Conservation (phyloP, 2,329 filamentous ascomycete species). For the Pseudomassariella vexata region DNA sequence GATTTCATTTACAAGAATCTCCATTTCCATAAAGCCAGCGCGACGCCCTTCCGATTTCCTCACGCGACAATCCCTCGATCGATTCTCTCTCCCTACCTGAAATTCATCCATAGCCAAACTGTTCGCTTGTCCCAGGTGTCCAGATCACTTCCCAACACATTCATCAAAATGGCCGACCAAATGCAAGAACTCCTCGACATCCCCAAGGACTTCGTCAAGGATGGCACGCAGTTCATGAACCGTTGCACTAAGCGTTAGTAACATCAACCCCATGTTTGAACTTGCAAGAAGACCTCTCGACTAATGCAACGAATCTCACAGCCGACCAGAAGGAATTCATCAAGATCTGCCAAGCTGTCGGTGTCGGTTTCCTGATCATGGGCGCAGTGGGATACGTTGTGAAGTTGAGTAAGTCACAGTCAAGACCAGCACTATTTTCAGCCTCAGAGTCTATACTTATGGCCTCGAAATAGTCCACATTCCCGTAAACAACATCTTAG, state of each 20-base stretch:
- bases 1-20: neutral
- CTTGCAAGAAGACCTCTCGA: neutral
- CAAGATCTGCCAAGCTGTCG: constrained; percentile 53
- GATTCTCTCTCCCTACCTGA: too few relatives aligned
- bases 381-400: constrained; percentile 65
- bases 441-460: constrained; percentile 5
- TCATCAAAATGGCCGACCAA: constrained; percentile 8
- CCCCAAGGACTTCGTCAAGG: constrained; percentile 59
- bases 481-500: constrained; percentile 64
- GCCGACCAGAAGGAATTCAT: constrained; percentile 49
- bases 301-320: constrained; percentile 15
- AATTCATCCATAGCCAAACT: too few relatives aligned
- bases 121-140: too few relatives aligned
- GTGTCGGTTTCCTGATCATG: constrained; percentile 66
- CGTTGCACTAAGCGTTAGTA: constrained; percentile 56
- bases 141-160: too few relatives aligned
- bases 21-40: too few relatives aligned
- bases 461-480: constrained; percentile 49
- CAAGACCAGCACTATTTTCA: neutral
- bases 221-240: constrained; percentile 57
- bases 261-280: neutral
- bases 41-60: too few relatives aligned
- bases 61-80: too few relatives aligned
- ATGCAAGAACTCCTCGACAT: constrained; percentile 20
- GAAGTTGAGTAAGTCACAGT: constrained; percentile 53